Base-by-base conservation (phyloP, 768 basidiomycete species). In the Leccinum subgranulosum region DNA sequence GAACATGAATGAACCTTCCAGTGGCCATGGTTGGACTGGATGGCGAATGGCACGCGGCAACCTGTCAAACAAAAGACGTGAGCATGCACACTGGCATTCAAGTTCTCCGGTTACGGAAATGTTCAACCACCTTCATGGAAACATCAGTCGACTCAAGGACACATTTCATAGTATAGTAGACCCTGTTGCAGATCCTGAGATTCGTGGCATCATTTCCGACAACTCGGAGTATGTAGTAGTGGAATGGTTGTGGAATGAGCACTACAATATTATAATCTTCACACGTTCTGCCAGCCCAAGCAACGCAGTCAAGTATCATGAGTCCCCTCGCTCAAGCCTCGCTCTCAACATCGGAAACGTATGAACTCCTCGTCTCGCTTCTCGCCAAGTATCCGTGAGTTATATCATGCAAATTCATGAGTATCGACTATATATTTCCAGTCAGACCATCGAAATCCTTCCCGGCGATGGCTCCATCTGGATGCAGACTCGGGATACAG, bases 381-480 rank as follows among this genome's bases (percentile, higher is more conserved):
- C 51, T 71, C 3, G n/a, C 45, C 46, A 62, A 48, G 57, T 59
- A 46, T 50, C 71, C 70, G 70, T 71, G 55, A 71, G 70, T 71
- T 3, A 39, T 14, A 14, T 12, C 43, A 3, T 21, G 15, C n/a
- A 49, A 23, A 12, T 3, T 46, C 28, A 10, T 36, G 43, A 28
- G 14, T 17, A 14, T 47, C 12, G 15, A 56, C 47, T 47, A 8
- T 17, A 45, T 36, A 19, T 51, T 55, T 52, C 34, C 36, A 71
- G 70, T 41, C 54, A 64, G 50, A 82, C 86, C 1, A 68, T 87
- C 19, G 87, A 88, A 68, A 77, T 89, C 54, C 68, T 88, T 33
- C 86, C 87, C 17, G 86, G 86, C 1, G 77, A 79, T 52, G 65
- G 78, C 2, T 66, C 76, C 19, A 75, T 77, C 41, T 87, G 84